A percentile compares a stretch with the other conserved stretches of the same genome.
phyloP scores from a whole-genome alignment of 1,284 basidiomycete genomes.

The Naganishia cerealis region DNA sequence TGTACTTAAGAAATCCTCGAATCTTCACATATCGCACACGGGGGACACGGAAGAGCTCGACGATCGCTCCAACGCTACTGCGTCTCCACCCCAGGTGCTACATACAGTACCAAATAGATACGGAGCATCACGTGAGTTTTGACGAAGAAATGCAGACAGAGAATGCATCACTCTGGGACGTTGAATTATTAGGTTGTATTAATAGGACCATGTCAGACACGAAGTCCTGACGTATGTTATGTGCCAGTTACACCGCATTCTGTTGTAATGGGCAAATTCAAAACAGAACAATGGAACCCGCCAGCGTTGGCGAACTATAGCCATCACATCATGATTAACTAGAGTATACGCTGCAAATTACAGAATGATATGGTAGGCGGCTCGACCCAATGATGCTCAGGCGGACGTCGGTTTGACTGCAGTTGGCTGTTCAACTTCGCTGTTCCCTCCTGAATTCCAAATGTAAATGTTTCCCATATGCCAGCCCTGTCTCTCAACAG shows the following conservation, averaged over 20 bases:
- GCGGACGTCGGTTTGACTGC: not conserved
- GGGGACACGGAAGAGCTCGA: constrained; percentile 4
- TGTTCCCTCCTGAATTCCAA: not conserved
- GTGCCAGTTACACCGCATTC: too few relatives aligned
- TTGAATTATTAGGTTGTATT: too few relatives aligned
- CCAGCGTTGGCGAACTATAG: too few relatives aligned
- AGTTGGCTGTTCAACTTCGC: not conserved
- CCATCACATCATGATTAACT: too few relatives aligned
- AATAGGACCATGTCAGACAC: too few relatives aligned
- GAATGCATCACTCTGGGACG: too few relatives aligned
- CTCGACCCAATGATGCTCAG: not conserved
- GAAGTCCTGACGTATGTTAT: too few relatives aligned
- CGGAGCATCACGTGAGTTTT: not conserved
- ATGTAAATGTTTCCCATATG: constrained; percentile 13
- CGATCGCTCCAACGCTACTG: constrained; percentile 5
- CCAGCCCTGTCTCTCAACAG: constrained; percentile 21
- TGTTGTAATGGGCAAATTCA: too few relatives aligned
- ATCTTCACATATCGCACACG: constrained; percentile 18
- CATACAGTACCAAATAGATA: not conserved
- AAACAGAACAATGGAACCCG: too few relatives aligned
- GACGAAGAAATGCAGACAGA: too few relatives aligned
- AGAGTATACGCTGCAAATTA: not conserved
- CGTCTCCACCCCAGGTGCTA: constrained; percentile 1
- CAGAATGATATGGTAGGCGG: not conserved
- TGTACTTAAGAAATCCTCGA: constrained; percentile 13